Base-by-base conservation (phyloP, 2,329 filamentous ascomycete genomes). In the Cyphellophora europaea region DNA sequence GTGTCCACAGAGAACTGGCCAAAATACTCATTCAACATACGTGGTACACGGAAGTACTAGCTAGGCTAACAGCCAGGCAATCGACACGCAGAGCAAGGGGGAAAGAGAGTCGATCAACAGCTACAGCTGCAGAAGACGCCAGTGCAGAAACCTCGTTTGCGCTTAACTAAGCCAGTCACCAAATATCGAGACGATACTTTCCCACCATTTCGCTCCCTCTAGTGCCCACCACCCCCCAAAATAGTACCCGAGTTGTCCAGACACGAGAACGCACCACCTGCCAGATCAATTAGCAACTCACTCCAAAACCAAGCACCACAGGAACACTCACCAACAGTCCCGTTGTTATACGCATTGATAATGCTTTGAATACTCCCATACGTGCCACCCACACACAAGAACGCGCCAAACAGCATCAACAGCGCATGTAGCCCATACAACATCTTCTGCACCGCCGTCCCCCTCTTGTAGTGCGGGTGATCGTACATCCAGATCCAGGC, bases 401-500 rank as follows among this genome's bases (percentile, higher is more conserved):
- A 71, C 0, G 59, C 11, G 0, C 65, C 66, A 14, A 71, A 42
- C 2, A 60, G 37, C 6, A 69, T 56, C 35, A 70, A 39, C 1
- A 61, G 38, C 5, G 56, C 48, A 47, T 70, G 65, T 6, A 66
- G 47, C 30, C 46, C 50, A 40, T 61, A 69, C 17, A 58, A 43
- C 1, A 50, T 37, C 45, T 59, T 57, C 39, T 59, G 54, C 33
- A 43, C 32, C 2, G 51, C 5, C 2, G 34, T 53, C 0, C 65
- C 64, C 19, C 47, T 57, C 40, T 54, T 52, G 46, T 65, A 66
- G 16, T 58, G 37, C 5, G 47, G 43, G 40, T 71, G 62, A 36
- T 70, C 68, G 43, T 67, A 62, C 3, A 72, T 44, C 69, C 69
- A 74, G 3, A 73, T 41, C 56, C 58, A 66, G 0, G 62, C 67